Percentiles rank a stretch among this genome's conserved stretches.
Conservation (phyloP, 352 stramenopile genomes). For the Pythium dissotocum region DNA sequence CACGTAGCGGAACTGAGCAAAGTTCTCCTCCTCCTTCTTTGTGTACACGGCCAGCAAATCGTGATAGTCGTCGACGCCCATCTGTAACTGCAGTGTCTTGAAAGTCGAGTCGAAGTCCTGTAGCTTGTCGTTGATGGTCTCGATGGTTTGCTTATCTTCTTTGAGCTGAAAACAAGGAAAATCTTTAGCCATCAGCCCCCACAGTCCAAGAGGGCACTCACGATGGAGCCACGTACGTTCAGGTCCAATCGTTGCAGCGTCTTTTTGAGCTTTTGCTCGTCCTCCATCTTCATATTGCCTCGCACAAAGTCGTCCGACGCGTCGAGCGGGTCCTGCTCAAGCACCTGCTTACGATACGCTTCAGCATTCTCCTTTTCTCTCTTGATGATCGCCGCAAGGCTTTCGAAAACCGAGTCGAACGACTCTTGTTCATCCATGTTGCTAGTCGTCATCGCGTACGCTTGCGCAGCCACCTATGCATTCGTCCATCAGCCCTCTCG, state of each 20-base stretch:
- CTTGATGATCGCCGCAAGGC: conserved; percentile 67
- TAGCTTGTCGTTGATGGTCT: conserved; percentile 69
- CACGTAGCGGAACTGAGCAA: conserved; percentile 78
- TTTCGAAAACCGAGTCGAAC: conserved; percentile 77
- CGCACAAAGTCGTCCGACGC: conserved; percentile 67
- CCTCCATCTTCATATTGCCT: conserved; percentile 75
- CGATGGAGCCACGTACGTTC: conserved; percentile 30
- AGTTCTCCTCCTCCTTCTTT: conserved; percentile 80
- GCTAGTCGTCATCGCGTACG: conserved; percentile 58
- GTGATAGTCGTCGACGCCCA: conserved; percentile 67
- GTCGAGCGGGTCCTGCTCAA: conserved; percentile 73
- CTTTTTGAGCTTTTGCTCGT: conserved; percentile 73
- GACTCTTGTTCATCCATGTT: conserved; percentile 79
- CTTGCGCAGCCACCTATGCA: conserved; percentile 59
- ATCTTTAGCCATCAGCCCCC: neutral
- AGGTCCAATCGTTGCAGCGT: conserved; percentile 63
- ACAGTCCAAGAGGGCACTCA: neutral
- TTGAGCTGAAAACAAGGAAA: conserved; percentile 38
- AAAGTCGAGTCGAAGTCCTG: conserved; percentile 77
- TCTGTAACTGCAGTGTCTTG: conserved; percentile 55
- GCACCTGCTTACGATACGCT: conserved; percentile 74
- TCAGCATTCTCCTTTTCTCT: conserved; percentile 76
- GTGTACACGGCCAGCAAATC: conserved; percentile 59
- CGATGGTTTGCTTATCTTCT: conserved; percentile 70
- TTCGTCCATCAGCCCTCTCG: neutral